Evolutionary conservation across 1,139 yeast genomes (phyloP).

Genomic region (Candida mesenterica): DNA sequence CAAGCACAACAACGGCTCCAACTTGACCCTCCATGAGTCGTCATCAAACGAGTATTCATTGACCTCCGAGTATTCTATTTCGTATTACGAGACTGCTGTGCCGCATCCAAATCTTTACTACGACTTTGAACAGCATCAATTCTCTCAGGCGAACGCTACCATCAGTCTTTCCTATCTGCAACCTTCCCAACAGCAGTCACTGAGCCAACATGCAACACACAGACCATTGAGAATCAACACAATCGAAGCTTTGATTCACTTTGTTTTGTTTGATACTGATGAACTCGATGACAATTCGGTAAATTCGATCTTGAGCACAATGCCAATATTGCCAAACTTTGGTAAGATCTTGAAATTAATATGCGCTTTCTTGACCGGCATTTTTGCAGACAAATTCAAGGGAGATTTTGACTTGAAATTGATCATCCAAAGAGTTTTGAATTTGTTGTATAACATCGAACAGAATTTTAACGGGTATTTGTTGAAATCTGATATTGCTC

Average conservation of each 20-base stretch:
- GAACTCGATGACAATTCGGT: slow-evolving; percentile 31
- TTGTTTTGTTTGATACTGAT: slow-evolving; percentile 50
- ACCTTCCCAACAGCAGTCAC: slow-evolving; percentile 4
- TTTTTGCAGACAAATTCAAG: slow-evolving; percentile 22
- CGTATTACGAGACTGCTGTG: slow-evolving; percentile 31
- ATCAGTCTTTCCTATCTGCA: slow-evolving; percentile 12
- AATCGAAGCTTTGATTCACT: slow-evolving; percentile 72
- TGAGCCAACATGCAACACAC: not conserved
- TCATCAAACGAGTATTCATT: slow-evolving; percentile 3
- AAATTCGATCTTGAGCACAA: slow-evolving; percentile 48
- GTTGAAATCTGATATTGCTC: slow-evolving; percentile 41
- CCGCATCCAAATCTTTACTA: slow-evolving; percentile 68
- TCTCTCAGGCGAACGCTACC: slow-evolving; percentile 14
- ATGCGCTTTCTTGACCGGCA: slow-evolving; percentile 20
- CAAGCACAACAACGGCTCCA: slow-evolving; percentile 17
- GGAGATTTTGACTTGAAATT: slow-evolving; percentile 19
- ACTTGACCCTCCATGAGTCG: slow-evolving; percentile 15
- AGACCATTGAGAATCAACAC: slow-evolving; percentile 21
- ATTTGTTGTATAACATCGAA: slow-evolving; percentile 30
- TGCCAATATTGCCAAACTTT: slow-evolving; percentile 69
- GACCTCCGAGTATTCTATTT: slow-evolving; percentile 18
- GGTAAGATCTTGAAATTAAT: slow-evolving; percentile 47
- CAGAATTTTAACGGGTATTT: slow-evolving; percentile 40
- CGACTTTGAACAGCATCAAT: slow-evolving; percentile 43
- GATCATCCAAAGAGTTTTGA: slow-evolving; percentile 17